Percentiles rank a stretch among this genome's conserved stretches.
Conservation (phyloP, 2,329 filamentous ascomycete species). For the Aspergillus aculeatinus region DNA sequence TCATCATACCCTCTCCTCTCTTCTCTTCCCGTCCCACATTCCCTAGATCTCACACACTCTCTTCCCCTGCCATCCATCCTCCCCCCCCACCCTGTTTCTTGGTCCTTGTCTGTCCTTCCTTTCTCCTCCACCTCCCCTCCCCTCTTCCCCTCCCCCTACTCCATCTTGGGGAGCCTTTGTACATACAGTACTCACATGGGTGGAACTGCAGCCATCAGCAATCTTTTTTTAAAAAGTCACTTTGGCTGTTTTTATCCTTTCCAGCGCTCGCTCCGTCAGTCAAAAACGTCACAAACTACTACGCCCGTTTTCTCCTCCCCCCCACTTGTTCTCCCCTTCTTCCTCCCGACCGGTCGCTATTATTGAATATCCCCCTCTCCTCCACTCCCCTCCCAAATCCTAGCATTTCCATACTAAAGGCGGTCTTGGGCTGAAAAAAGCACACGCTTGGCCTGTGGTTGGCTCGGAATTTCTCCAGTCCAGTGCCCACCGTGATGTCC, state of each 20-base stretch:
- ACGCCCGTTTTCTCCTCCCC: background rate
- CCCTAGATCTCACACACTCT: background rate
- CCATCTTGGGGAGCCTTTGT: background rate
- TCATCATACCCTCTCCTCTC: constrained; percentile 9
- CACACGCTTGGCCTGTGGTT: constrained; percentile 14
- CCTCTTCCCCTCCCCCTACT: background rate
- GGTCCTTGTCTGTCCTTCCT: background rate
- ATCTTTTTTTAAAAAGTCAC: constrained; percentile 12
- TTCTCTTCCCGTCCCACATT: constrained; percentile 10
- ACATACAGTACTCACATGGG: constrained; percentile 16
- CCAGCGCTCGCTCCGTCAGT: constrained; percentile 22
- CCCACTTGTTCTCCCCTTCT: constrained; percentile 21
- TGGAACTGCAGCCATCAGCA: constrained; percentile 9
- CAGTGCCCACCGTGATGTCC: constrained; percentile 39
- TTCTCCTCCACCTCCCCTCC: background rate
- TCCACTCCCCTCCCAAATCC: constrained; percentile 13
- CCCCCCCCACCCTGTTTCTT: background rate
- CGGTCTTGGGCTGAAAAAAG: constrained; percentile 12
- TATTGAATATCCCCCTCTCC: constrained; percentile 14
- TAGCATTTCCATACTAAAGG: constrained; percentile 8
- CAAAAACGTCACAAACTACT: background rate
- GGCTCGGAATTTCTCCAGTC: constrained; percentile 7
- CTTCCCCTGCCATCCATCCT: background rate
- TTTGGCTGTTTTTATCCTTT: constrained; percentile 18
- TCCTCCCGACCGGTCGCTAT: constrained; percentile 21